phyloP scores from a whole-genome alignment of 2,329 filamentous ascomycete genomes.

The Talaromyces albobiverticillius region DNA sequence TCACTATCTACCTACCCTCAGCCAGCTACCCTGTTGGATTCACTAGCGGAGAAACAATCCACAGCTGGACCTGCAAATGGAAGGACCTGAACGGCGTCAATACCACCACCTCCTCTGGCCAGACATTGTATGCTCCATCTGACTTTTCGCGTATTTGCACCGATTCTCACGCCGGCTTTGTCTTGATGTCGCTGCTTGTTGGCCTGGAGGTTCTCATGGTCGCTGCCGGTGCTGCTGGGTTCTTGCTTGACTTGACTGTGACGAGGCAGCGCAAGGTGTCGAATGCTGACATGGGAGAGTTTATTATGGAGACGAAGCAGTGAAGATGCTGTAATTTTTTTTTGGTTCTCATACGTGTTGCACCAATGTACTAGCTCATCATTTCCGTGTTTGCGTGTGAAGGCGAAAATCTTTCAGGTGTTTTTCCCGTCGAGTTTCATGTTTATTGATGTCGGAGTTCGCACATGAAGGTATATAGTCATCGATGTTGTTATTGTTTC shows the following conservation, averaged over 20 bases:
- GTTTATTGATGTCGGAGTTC: not conserved
- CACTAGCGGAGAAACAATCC: slow-evolving; percentile 33
- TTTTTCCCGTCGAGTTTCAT: too few species aligned
- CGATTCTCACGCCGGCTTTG: slow-evolving; percentile 34
- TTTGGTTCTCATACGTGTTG: not conserved
- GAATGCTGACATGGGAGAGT: slow-evolving; percentile 4
- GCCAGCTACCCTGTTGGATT: slow-evolving; percentile 30
- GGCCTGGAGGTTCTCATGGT: slow-evolving; percentile 35
- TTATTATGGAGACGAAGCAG: slow-evolving; percentile 14
- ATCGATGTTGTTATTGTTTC: not conserved
- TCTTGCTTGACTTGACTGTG: slow-evolving; percentile 31
- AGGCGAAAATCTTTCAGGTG: not conserved
- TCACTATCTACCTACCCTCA: slow-evolving; percentile 31
- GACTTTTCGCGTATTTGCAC: slow-evolving; percentile 38
- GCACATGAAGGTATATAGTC: not conserved
- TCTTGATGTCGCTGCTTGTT: slow-evolving; percentile 32
- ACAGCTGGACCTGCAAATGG: slow-evolving; percentile 43
- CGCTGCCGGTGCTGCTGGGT: slow-evolving; percentile 26
- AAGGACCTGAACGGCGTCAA: slow-evolving; percentile 20
- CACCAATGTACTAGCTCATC: not conserved
- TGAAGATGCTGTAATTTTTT: not conserved
- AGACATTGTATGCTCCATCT: slow-evolving; percentile 24
- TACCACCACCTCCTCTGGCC: slow-evolving; percentile 15
- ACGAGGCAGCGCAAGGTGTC: slow-evolving; percentile 22
- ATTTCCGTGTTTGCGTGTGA: not conserved